phyloP scores from a whole-genome alignment of 768 basidiomycete genomes.

The Tulasnella sp. region DNA sequence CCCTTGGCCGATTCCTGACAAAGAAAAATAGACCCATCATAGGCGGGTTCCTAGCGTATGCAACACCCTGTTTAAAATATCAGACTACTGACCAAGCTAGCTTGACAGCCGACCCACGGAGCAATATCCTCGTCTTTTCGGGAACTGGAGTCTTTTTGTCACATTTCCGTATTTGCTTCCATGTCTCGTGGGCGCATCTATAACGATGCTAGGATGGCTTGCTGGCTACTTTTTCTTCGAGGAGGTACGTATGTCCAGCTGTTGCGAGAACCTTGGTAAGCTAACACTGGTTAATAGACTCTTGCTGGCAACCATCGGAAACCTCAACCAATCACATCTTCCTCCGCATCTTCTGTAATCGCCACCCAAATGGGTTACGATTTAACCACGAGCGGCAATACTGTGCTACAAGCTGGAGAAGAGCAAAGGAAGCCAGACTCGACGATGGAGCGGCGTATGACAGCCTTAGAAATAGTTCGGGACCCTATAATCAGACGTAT shows the following conservation, averaged over 20 bases:
- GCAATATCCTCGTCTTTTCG: slow-evolving; percentile 5
- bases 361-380: not conserved
- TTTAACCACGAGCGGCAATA: not conserved
- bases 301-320: not conserved
- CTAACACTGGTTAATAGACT: too few species aligned
- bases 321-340: not conserved
- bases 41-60: slow-evolving; percentile 22
- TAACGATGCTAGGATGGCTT: slow-evolving; percentile 2
- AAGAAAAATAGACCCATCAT: slow-evolving; percentile 19
- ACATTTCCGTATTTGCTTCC: not conserved
- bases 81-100: not conserved
- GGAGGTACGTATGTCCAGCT: not conserved
- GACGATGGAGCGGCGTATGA: not conserved
- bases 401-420: not conserved
- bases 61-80: not conserved
- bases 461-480: slow-evolving; percentile 12
- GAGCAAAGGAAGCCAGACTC: too few species aligned
- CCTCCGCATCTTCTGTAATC: not conserved
- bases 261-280: too few species aligned
- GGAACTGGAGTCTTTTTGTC: not conserved
- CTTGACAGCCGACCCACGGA: not conserved
- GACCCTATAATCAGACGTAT: slow-evolving; percentile 17
- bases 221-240: not conserved
- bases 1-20: not conserved
- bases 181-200: not conserved